phyloP scores from a whole-genome alignment of 192 early-diverging fungal species.

The Irineochytrium annulatum region DNA sequence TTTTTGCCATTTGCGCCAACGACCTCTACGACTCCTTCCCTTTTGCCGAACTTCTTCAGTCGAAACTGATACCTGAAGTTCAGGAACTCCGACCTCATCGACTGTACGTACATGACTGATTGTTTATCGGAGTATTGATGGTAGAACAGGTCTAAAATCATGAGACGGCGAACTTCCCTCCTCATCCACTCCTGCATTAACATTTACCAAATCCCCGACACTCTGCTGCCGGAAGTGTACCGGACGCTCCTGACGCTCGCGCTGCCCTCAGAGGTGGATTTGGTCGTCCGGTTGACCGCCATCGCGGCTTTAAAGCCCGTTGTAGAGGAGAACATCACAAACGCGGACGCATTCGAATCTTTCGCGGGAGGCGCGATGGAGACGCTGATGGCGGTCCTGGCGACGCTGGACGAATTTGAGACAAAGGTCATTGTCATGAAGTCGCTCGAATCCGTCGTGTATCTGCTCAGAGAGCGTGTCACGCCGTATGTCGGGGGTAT shows the following conservation, averaged over 20 bases:
- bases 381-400: slow-evolving; percentile 54
- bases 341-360: slow-evolving; percentile 58
- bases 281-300: slow-evolving; percentile 78
- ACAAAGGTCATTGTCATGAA: slow-evolving; percentile 70
- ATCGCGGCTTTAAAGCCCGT: slow-evolving; percentile 58
- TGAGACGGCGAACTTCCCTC: slow-evolving; percentile 71
- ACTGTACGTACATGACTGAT: background rate
- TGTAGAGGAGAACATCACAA: slow-evolving; percentile 73
- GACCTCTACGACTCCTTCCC: slow-evolving; percentile 77
- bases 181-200: slow-evolving; percentile 81
- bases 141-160: slow-evolving; percentile 11
- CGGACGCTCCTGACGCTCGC: slow-evolving; percentile 61
- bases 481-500: slow-evolving; percentile 68
- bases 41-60: slow-evolving; percentile 73
- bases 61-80: slow-evolving; percentile 49
- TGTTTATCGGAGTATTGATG: background rate
- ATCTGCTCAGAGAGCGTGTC: slow-evolving; percentile 68
- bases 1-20: slow-evolving; percentile 74
- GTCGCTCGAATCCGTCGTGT: slow-evolving; percentile 68
- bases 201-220: slow-evolving; percentile 67
- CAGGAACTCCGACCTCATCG: slow-evolving; percentile 42
- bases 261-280: slow-evolving; percentile 65
- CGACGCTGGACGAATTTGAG: slow-evolving; percentile 69
- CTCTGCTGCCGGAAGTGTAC: slow-evolving; percentile 64
- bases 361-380: slow-evolving; percentile 61